Base-by-base conservation (phyloP, 1,284 basidiomycete species). In the Ceraceosorus bombacis region DNA sequence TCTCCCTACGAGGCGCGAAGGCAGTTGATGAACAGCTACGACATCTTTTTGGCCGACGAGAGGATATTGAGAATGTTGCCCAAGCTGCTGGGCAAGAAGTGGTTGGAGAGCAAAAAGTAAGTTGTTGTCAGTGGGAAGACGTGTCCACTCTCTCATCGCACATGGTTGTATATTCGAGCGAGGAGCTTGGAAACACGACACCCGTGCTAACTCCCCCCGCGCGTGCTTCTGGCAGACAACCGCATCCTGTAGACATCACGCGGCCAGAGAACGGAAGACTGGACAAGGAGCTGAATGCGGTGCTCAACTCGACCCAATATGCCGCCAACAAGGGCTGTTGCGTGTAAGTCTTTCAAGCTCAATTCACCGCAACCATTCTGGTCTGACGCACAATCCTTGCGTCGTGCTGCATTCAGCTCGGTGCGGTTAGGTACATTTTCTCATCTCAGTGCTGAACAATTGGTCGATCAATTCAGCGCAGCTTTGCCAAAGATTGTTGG, bases 91-190 rank as follows among this genome's bases (percentile, higher is more conserved):
- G 95, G 94, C 27, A 87, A 85, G 63, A 88, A 88, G 70, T 97
- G 91, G 82, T 92, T 96, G 70, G 84, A 89, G 27, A 89, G 90
- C 0, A 96, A 96, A 80, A 98, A 97, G 90, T 91, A 72, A 68
- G 80, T 52, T 49, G n/a, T 2, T n/a, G 48, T 49, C n/a, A 15
- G 3, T 15, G 48, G n/a, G n/a, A 15, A 15, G 15, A 49, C 2
- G 2, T 1, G 3, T 52, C 36, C 51, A 15, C 36, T 2, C 36
- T 37, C 10, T 10, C 9, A 37, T 13, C 51, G 10, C 41, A 52
- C 4, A 37, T 10, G 36, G 9, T 2, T 55, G 51, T 43, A 5
- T 4, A 38, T 1, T 52, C 1, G 8, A 49, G n/a, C 15, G 27
- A 27, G 27, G 27, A 2, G 27, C 27, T 27, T 27, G 27, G 27